Conservation (phyloP, 768 basidiomycete genomes). For the Crassisporium funariophilum region DNA sequence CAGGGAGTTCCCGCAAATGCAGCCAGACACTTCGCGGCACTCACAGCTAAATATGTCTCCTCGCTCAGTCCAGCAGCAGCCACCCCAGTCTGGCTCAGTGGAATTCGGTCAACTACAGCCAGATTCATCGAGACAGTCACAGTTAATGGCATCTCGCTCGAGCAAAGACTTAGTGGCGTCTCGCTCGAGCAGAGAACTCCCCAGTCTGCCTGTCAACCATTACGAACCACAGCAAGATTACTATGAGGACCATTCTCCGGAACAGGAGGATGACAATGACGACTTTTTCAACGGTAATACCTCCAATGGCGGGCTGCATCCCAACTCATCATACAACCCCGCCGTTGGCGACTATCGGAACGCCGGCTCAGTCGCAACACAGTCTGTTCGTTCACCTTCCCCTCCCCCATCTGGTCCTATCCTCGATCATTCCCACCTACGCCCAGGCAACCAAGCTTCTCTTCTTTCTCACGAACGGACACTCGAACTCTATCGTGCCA, state of each 20-base stretch:
- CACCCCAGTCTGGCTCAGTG: conserved; percentile 26
- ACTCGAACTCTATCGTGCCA: conserved; percentile 94
- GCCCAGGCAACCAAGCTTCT: conserved; percentile 90
- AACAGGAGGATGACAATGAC: conserved; percentile 49
- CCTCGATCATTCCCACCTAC: conserved; percentile 90
- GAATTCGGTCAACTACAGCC: conserved; percentile 24
- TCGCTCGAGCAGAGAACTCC: conserved; percentile 26
- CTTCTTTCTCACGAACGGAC: conserved; percentile 95
- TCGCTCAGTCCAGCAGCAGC: conserved; percentile 23
- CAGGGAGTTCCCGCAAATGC: background rate
- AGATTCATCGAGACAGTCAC: conserved; percentile 29
- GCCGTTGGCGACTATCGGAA: conserved; percentile 30
- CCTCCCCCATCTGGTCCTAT: conserved; percentile 63
- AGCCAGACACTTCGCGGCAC: too few species aligned
- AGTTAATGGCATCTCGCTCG: conserved; percentile 25
- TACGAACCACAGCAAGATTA: conserved; percentile 44
- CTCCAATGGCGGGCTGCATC: conserved; percentile 30
- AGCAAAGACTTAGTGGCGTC: too few species aligned
- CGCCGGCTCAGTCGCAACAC: conserved; percentile 46
- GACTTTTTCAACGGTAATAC: conserved; percentile 47
- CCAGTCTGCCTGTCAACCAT: conserved; percentile 27
- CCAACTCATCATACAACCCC: conserved; percentile 33
- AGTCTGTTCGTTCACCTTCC: conserved; percentile 67
- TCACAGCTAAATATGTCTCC: conserved; percentile 18
- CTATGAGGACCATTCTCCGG: conserved; percentile 40